Percentiles rank a stretch among this genome's conserved stretches.
Conservation (phyloP, 140 eudicot species). For the Anethum foeniculum region DNA sequence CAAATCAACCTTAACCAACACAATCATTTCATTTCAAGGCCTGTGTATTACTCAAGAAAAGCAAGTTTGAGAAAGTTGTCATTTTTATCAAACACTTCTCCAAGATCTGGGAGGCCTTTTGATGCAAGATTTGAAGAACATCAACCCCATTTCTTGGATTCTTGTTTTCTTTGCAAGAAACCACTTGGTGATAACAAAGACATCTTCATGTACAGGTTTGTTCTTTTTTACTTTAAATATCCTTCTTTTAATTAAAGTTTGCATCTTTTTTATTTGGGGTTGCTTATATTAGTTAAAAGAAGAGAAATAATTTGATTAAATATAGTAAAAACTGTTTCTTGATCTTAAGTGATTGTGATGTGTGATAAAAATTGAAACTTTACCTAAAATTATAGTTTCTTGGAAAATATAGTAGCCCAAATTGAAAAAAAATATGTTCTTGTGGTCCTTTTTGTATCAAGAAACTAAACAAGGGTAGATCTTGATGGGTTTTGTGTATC, state of each 20-base stretch:
- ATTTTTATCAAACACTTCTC: conserved; percentile 18
- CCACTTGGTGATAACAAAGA: conserved; percentile 52
- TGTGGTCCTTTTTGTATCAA: no score
- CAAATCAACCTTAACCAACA: conserved; percentile 3
- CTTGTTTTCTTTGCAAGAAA: conserved; percentile 59
- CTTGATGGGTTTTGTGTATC: no score
- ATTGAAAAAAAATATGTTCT: neutral
- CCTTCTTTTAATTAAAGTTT: neutral
- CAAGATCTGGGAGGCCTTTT: conserved; percentile 34
- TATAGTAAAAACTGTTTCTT: neutral
- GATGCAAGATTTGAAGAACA: conserved; percentile 43
- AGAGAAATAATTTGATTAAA: neutral
- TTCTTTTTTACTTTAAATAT: neutral
- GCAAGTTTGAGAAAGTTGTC: conserved; percentile 24
- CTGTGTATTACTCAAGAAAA: conserved; percentile 30
- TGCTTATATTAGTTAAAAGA: neutral
- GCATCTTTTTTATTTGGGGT: neutral
- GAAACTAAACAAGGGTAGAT: no score
- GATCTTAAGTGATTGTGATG: neutral
- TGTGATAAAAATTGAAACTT: neutral
- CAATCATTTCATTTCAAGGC: conserved; percentile 15
- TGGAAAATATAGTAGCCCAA: neutral
- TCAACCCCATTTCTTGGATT: conserved; percentile 54
- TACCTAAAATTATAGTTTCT: neutral
- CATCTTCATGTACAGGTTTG: conserved; percentile 86